phyloP scores from a whole-genome alignment of 140 eudicot species.

The Bidens hawaiensis region DNA sequence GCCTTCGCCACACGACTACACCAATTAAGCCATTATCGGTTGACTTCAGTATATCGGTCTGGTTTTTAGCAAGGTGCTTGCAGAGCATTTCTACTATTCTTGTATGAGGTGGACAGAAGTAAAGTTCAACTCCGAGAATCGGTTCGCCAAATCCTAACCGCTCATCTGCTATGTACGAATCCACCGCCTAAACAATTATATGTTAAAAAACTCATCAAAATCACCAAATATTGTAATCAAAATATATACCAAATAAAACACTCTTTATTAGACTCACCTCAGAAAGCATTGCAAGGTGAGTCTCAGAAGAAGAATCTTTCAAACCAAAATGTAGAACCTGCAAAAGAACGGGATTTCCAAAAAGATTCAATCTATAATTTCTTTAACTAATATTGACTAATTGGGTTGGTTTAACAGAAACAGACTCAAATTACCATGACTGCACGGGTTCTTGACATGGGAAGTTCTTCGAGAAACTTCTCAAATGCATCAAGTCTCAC shows the following conservation, averaged over 20 bases:
- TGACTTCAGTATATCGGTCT: slow-evolving; percentile 33
- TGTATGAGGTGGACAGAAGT: slow-evolving; percentile 64
- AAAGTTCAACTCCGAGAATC: slow-evolving; percentile 60
- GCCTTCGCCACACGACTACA: slow-evolving; percentile 46
- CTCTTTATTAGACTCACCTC: slow-evolving; percentile 45
- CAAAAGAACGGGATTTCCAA: background rate
- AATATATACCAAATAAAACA: background rate
- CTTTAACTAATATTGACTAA: no score
- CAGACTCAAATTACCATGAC: slow-evolving; percentile 66
- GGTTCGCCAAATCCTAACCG: slow-evolving; percentile 90
- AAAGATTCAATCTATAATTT: background rate
- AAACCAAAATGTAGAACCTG: slow-evolving; percentile 62
- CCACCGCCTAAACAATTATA: slow-evolving; percentile 42
- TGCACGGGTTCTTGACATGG: slow-evolving; percentile 83
- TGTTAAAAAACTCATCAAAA: background rate
- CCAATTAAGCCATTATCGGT: slow-evolving; percentile 53
- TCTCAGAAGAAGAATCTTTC: slow-evolving; percentile 46
- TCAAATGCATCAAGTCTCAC: slow-evolving; percentile 82
- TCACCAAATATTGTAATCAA: background rate
- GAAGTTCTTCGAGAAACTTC: slow-evolving; percentile 76
- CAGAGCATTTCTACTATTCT: slow-evolving; percentile 51
- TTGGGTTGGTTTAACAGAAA: slow-evolving; percentile 7
- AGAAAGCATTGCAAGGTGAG: slow-evolving; percentile 38
- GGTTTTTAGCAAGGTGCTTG: slow-evolving; percentile 48
- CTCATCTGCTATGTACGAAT: slow-evolving; percentile 59